These are phyloP conservation scores for Malassezia slooffiae DNA, from an alignment of 1,284 basidiomycete species.

Conservation along the genomic window DNA sequence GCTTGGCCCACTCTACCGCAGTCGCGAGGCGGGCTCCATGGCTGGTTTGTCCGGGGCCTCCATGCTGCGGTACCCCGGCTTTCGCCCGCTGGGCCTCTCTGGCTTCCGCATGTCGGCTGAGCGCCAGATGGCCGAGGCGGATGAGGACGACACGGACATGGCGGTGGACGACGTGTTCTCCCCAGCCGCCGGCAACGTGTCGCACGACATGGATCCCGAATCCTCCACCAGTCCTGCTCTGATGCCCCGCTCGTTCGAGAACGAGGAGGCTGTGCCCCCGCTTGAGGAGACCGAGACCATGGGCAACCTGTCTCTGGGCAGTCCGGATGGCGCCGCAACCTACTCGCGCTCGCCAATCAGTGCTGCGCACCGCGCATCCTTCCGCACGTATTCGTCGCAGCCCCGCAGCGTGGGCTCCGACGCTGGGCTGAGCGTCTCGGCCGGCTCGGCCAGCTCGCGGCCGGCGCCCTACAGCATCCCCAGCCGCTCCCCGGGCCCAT, in stretches of 20 bases:
- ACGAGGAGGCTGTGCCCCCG: slow-evolving; percentile 9
- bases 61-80: slow-evolving; percentile 1
- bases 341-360: neutral
- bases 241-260: slow-evolving; percentile 26
- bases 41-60: slow-evolving; percentile 12
- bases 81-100: slow-evolving; percentile 7
- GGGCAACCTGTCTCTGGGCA: slow-evolving; percentile 23
- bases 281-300: slow-evolving; percentile 21
- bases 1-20: too few relatives aligned
- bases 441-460: neutral
- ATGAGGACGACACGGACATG: slow-evolving; percentile 15
- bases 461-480: slow-evolving; percentile 13
- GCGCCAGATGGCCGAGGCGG: neutral
- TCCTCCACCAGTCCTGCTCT: slow-evolving; percentile 17
- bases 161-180: slow-evolving; percentile 24
- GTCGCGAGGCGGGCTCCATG: slow-evolving; percentile 26
- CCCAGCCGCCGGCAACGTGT: slow-evolving; percentile 18
- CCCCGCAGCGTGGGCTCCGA: neutral
- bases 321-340: slow-evolving; percentile 15
- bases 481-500: slow-evolving; percentile 8
- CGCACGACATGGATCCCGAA: slow-evolving; percentile 5
- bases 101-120: slow-evolving; percentile 11
- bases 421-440: neutral
- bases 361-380: slow-evolving; percentile 15
- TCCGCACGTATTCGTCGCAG: too few relatives aligned